Evolutionary conservation across 2,329 filamentous ascomycete species (phyloP).

Genomic region (Periglandula ipomoeae): DNA sequence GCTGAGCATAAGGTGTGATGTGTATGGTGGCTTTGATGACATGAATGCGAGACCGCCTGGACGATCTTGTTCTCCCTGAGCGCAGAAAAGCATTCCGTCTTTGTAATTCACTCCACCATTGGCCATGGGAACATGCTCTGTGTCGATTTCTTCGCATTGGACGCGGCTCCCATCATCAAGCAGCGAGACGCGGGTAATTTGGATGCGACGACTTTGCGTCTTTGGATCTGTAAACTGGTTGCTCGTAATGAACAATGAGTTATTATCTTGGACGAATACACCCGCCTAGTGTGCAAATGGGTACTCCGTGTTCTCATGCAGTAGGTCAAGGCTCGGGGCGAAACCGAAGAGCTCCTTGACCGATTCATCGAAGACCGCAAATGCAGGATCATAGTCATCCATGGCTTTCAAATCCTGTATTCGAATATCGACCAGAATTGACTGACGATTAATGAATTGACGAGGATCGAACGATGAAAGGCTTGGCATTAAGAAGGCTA

Average conservation of each 20-base stretch:
- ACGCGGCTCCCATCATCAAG: constrained; percentile 7
- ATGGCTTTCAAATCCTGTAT: no score
- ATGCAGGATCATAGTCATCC: no score
- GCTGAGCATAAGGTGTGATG: constrained; percentile 20
- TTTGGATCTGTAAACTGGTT: constrained; percentile 18
- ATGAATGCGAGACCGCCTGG: constrained; percentile 23
- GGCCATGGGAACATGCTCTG: constrained; percentile 29
- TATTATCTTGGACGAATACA: constrained; percentile 20
- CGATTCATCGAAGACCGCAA: constrained; percentile 8
- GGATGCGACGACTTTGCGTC: constrained; percentile 16
- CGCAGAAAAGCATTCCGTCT: constrained; percentile 30
- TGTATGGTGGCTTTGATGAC: constrained; percentile 22
- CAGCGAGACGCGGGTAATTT: constrained; percentile 20
- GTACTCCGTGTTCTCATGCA: constrained; percentile 28
- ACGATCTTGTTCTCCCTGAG: constrained; percentile 23
- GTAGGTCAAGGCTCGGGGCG: constrained; percentile 24
- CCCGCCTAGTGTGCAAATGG: constrained; percentile 42
- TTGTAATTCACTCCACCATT: constrained; percentile 41
- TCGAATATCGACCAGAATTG: no score
- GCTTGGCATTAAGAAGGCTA: no score
- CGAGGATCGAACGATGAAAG: no score
- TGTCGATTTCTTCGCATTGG: constrained; percentile 24
- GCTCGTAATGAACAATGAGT: constrained; percentile 25
- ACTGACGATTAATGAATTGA: no score
- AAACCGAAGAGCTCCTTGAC: constrained; percentile 22